Percentiles rank a stretch among this genome's conserved stretches.
Evolutionary conservation across 129 eudicot genomes (phyloP).

Genomic region (Pulicaria dysenterica): DNA sequence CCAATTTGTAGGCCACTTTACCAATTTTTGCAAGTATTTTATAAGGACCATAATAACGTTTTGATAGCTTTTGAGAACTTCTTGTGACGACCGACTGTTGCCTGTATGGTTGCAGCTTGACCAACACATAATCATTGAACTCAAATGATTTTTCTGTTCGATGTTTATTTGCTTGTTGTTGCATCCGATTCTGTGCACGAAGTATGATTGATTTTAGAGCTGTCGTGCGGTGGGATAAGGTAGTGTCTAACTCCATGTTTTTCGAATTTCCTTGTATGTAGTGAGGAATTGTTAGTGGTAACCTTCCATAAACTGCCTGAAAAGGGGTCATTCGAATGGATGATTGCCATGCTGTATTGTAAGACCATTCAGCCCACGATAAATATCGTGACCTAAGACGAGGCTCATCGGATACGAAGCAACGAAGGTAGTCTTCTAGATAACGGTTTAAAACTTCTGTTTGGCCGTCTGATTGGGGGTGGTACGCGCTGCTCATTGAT

Average conservation of each 20-base stretch:
- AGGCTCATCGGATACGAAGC: background rate
- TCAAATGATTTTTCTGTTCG: background rate
- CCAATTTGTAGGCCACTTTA: too few species aligned
- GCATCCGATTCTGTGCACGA: too few species aligned
- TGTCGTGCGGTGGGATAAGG: too few species aligned
- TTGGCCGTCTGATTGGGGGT: too few species aligned
- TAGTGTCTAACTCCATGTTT: background rate
- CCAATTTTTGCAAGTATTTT: too few species aligned
- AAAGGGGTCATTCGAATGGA: background rate
- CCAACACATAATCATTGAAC: background rate
- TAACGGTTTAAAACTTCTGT: too few species aligned
- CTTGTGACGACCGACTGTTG: background rate
- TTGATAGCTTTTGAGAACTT: background rate
- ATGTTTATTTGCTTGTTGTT: too few species aligned
- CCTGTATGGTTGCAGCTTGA: background rate
- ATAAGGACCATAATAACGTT: background rate
- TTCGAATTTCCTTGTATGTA: background rate
- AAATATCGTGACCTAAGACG: background rate
- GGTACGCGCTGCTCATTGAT: too few species aligned
- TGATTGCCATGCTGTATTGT: background rate
- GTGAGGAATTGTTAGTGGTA: background rate
- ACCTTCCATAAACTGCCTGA: background rate
- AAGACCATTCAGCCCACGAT: background rate
- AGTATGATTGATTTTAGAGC: too few species aligned
- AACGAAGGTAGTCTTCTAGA: too few species aligned